These are phyloP conservation scores for Phyllosticta citribraziliensis DNA, from an alignment of 2,329 filamentous ascomycete genomes.

Conservation along the genomic window DNA sequence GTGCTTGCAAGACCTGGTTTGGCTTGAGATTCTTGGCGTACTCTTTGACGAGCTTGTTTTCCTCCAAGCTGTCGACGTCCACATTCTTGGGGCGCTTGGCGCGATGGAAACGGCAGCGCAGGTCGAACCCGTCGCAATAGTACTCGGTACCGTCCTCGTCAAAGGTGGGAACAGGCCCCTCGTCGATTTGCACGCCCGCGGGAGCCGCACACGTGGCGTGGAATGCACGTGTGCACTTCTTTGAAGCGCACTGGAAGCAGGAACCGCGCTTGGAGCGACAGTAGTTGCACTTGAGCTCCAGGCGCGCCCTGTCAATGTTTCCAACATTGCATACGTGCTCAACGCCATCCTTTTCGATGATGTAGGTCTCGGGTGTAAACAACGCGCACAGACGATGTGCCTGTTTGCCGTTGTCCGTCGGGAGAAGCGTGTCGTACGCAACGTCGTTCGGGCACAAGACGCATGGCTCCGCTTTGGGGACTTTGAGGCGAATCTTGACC, in stretches of 20 bases:
- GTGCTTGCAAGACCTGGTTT: slow-evolving; percentile 77
- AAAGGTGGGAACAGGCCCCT: slow-evolving; percentile 75
- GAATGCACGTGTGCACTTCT: slow-evolving; percentile 88
- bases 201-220: slow-evolving; percentile 91
- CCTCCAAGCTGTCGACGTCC: slow-evolving; percentile 59
- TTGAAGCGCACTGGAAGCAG: slow-evolving; percentile 92
- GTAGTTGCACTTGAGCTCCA: slow-evolving; percentile 89
- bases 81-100: slow-evolving; percentile 73
- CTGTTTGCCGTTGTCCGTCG: slow-evolving; percentile 77
- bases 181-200: slow-evolving; percentile 84
- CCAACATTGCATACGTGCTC: slow-evolving; percentile 70
- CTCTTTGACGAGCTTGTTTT: slow-evolving; percentile 56
- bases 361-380: slow-evolving; percentile 86
- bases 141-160: slow-evolving; percentile 88
- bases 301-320: slow-evolving; percentile 74
- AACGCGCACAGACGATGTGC: slow-evolving; percentile 83
- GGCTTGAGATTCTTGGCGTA: slow-evolving; percentile 58
- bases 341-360: slow-evolving; percentile 62
- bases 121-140: slow-evolving; percentile 82
- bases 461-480: slow-evolving; percentile 71
- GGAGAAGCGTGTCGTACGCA: slow-evolving; percentile 67
- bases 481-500: slow-evolving; percentile 62
- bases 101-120: slow-evolving; percentile 89
- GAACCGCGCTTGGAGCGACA: slow-evolving; percentile 92
- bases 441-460: slow-evolving; percentile 88